These are phyloP conservation scores for Ophiostoma novo-ulmi DNA, from an alignment of 2,329 filamentous ascomycete species.

Conservation along the genomic window DNA sequence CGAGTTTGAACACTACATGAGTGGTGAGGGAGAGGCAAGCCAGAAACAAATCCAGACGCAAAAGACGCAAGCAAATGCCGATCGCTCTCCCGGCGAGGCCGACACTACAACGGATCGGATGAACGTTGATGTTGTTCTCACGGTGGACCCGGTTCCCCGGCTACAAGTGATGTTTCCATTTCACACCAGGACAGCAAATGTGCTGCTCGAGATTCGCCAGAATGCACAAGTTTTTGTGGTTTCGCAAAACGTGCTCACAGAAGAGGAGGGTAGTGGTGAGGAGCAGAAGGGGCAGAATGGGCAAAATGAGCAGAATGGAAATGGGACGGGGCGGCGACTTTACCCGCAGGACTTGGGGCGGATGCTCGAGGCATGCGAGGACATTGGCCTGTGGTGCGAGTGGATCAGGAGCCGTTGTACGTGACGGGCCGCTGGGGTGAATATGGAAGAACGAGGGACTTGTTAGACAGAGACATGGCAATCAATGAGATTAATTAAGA, in stretches of 20 bases:
- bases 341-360: slow-evolving; percentile 42
- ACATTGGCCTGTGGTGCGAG: slow-evolving; percentile 50
- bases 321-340: slow-evolving; percentile 35
- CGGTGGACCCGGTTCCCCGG: slow-evolving; percentile 45
- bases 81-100: slow-evolving; percentile 10
- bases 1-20: slow-evolving; percentile 30
- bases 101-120: slow-evolving; percentile 21
- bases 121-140: slow-evolving; percentile 51
- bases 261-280: slow-evolving; percentile 24
- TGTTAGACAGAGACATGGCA: not conserved
- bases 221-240: slow-evolving; percentile 56
- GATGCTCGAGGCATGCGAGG: slow-evolving; percentile 47
- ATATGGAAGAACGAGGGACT: slow-evolving; percentile 5
- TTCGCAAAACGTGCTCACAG: slow-evolving; percentile 52
- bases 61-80: too few species aligned
- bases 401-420: slow-evolving; percentile 43
- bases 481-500: not conserved
- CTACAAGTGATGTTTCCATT: slow-evolving; percentile 54
- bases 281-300: slow-evolving; percentile 14
- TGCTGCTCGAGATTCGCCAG: slow-evolving; percentile 54
- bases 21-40: not conserved
- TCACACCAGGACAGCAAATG: slow-evolving; percentile 42
- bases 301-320: slow-evolving; percentile 28
- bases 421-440: slow-evolving; percentile 22
- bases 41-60: not conserved